phyloP scores from a whole-genome alignment of 345 rosid species.

The Jatropha curcas region DNA sequence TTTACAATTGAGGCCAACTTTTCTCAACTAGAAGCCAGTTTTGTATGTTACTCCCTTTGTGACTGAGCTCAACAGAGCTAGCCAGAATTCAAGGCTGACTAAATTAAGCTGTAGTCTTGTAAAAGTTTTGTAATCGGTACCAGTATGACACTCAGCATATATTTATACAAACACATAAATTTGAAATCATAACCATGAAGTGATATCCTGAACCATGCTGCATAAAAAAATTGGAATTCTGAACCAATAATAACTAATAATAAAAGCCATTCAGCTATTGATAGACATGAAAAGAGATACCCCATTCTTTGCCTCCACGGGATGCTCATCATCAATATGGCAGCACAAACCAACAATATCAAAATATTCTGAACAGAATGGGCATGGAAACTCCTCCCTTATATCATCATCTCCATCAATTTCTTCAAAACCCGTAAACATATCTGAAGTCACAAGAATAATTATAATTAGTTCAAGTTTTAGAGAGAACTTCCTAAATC shows the following conservation, averaged over 20 bases:
- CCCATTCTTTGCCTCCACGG: slow-evolving; percentile 83
- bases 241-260: neutral
- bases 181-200: slow-evolving; percentile 2
- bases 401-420: slow-evolving; percentile 84
- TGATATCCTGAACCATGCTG: neutral
- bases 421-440: slow-evolving; percentile 83
- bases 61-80: neutral
- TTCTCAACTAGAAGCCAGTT: neutral
- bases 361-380: slow-evolving; percentile 85
- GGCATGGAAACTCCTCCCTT: slow-evolving; percentile 93
- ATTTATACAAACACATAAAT: neutral
- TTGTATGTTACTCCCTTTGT: neutral
- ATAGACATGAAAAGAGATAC: slow-evolving; percentile 39
- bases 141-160: neutral
- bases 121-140: neutral
- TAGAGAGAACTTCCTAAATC: neutral
- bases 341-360: slow-evolving; percentile 90
- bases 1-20: neutral
- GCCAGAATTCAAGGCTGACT: neutral
- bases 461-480: slow-evolving; percentile 11
- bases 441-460: slow-evolving; percentile 52
- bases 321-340: slow-evolving; percentile 92
- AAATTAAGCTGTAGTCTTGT: neutral
- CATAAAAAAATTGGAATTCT: neutral
- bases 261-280: slow-evolving; percentile 5